Evolutionary conservation across 306 rosid species (phyloP), one percentile per base, ranked within the genome.

Genomic region (Mimosa bimucronata): DNA sequence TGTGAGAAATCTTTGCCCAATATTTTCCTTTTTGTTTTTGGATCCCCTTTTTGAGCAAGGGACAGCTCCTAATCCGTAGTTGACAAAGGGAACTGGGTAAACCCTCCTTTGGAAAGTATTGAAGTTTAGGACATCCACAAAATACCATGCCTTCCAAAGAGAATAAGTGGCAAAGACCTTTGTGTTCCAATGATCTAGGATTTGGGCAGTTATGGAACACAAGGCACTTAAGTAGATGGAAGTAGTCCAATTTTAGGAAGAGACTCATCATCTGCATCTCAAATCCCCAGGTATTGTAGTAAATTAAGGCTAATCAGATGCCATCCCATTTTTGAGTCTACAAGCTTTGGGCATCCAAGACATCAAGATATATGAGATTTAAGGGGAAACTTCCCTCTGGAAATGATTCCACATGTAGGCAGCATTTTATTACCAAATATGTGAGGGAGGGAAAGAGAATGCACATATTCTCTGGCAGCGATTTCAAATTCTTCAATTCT

Each of bases 361-460:
- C 60, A 0, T 1, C 0, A 29, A 79, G 55, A 6, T 0, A 0
- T 6, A 11, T n/a, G 7, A 79, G 23, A 71, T 60, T 60, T 34
- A 29, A 14, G 13, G 82, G 72, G 50, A 58, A 60, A 19, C 77
- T 64, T 5, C 15, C 77, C 4, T 60, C 48, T 0, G 65, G 40
- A 44, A 79, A 71, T 44, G 77, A 30, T 19, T 79, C 77, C 10
- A 57, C 7, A 13, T 40, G 46, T 19, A 70, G 62, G 45, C 82
- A 69, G n/a, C 12, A 0, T 0, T 0, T 1, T 41, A 78, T 8
- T 3, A 0, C 0, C 18, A 78, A 16, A 9, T 7, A 0, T 9
- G 1, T 0, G 1, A 78, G 76, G 19, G 76, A 78, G 1, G 77
- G 62, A 19, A 79, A 62, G 29, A 79, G 72, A 5, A 3, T 10